phyloP scores from a whole-genome alignment of 129 eudicot genomes.

The Lactuca sativa region DNA sequence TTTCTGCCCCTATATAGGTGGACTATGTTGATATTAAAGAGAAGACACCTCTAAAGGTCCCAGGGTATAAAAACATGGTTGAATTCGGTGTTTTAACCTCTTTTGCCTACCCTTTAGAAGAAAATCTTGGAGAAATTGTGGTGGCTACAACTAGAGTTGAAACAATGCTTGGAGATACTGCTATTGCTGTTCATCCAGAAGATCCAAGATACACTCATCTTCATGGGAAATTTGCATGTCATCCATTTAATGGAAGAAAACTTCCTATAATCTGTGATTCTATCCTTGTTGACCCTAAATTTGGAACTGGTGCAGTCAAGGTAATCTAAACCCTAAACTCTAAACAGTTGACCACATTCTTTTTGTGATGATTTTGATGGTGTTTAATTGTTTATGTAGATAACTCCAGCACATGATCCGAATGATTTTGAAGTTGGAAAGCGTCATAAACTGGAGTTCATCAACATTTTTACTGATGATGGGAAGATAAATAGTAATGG shows the following conservation, averaged over 20 bases:
- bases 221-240: constrained; percentile 82
- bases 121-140: constrained; percentile 73
- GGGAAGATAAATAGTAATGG: constrained; percentile 92
- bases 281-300: constrained; percentile 80
- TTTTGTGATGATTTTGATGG: constrained; percentile 7
- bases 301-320: constrained; percentile 98
- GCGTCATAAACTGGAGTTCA: constrained; percentile 82
- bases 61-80: constrained; percentile 71
- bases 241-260: constrained; percentile 83
- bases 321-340: constrained; percentile 29
- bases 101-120: constrained; percentile 94
- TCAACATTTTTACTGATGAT: constrained; percentile 90
- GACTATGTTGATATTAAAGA: constrained; percentile 86
- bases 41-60: constrained; percentile 66
- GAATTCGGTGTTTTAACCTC: constrained; percentile 92
- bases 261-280: constrained; percentile 86
- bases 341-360: background rate
- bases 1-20: constrained; percentile 47
- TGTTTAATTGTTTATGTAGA: constrained; percentile 38
- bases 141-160: constrained; percentile 96
- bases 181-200: constrained; percentile 90
- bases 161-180: constrained; percentile 98
- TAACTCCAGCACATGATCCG: constrained; percentile 98
- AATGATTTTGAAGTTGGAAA: constrained; percentile 97
- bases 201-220: constrained; percentile 83